Evolutionary conservation across 305 asterid species (phyloP).

Genomic region (Solanum hybrid): DNA sequence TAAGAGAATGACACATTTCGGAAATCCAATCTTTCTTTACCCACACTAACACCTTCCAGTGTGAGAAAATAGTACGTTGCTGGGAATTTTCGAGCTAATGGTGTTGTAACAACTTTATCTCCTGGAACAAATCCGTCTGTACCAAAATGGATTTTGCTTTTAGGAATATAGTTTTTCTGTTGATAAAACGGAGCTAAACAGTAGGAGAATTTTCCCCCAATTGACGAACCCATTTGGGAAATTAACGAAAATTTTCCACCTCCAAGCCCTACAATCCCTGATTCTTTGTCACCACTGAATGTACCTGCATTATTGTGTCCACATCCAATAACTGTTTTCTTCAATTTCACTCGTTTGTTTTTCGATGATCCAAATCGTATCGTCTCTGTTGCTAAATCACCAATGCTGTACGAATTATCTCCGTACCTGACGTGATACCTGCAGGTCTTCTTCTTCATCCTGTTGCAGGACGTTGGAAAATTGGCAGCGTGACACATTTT

Average conservation of each 20-base stretch:
- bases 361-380: conserved; percentile 17
- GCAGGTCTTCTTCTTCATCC: conserved; percentile 2
- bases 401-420: conserved; percentile 27
- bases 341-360: conserved; percentile 6
- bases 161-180: neutral
- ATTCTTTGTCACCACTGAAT: conserved; percentile 12
- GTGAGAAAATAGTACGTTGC: conserved; percentile 31
- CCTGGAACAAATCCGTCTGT: conserved; percentile 28
- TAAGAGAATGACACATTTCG: neutral
- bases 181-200: conserved; percentile 28
- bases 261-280: conserved; percentile 58
- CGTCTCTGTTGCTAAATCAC: conserved; percentile 41
- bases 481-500: conserved; percentile 2
- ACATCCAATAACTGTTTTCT: conserved; percentile 30
- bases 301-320: conserved; percentile 27
- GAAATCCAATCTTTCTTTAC: conserved; percentile 10
- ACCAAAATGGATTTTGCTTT: conserved; percentile 43
- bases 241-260: conserved; percentile 36
- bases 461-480: conserved; percentile 2
- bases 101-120: conserved; percentile 21
- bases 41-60: conserved; percentile 37
- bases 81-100: conserved; percentile 13
- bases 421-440: conserved; percentile 19
- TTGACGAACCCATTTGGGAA: conserved; percentile 24
- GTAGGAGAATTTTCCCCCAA: conserved; percentile 37